phyloP scores from a whole-genome alignment of 2,329 filamentous ascomycete genomes.

The Ascochyta fabae region DNA sequence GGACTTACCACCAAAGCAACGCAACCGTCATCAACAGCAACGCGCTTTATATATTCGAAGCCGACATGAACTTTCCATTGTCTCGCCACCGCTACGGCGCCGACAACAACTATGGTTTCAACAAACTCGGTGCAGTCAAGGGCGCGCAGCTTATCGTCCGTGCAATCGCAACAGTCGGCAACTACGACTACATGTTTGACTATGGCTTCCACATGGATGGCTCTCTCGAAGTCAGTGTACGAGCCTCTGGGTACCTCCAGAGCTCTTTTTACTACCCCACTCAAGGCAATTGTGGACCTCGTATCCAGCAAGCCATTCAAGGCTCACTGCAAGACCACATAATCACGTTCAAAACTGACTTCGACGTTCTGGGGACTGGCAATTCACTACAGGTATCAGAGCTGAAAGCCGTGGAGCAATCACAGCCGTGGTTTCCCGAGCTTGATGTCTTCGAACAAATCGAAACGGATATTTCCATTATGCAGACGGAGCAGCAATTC shows the following conservation, averaged over 20 bases:
- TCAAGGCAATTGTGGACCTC: conserved; percentile 47
- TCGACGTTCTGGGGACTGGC: conserved; percentile 45
- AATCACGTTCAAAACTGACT: conserved; percentile 51
- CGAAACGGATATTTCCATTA: conserved; percentile 38
- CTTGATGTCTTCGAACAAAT: conserved; percentile 41
- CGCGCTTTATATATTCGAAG: conserved; percentile 57
- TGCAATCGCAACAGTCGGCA: conserved; percentile 52
- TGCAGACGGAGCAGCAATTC: conserved; percentile 54
- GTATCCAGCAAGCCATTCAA: conserved; percentile 48
- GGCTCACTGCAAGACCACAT: conserved; percentile 49
- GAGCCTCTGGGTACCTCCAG: conserved; percentile 43
- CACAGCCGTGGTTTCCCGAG: conserved; percentile 44
- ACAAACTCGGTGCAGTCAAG: conserved; percentile 38
- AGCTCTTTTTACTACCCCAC: conserved; percentile 42
- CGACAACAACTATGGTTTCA: conserved; percentile 33
- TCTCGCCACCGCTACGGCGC: conserved; percentile 40
- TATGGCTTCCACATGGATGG: conserved; percentile 40
- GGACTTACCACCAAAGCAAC: conserved; percentile 52
- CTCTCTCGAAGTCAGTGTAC: conserved; percentile 45
- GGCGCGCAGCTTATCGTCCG: conserved; percentile 45
- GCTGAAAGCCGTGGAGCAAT: conserved; percentile 31
- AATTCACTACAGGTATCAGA: conserved; percentile 46
- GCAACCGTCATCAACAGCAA: conserved; percentile 55
- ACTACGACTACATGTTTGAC: conserved; percentile 51
- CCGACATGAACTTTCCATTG: conserved; percentile 40